A percentile compares a stretch with the other conserved stretches of the same genome.
Evolutionary conservation across 2,329 filamentous ascomycete genomes (phyloP).

Genomic region (Penicillium sp.): DNA sequence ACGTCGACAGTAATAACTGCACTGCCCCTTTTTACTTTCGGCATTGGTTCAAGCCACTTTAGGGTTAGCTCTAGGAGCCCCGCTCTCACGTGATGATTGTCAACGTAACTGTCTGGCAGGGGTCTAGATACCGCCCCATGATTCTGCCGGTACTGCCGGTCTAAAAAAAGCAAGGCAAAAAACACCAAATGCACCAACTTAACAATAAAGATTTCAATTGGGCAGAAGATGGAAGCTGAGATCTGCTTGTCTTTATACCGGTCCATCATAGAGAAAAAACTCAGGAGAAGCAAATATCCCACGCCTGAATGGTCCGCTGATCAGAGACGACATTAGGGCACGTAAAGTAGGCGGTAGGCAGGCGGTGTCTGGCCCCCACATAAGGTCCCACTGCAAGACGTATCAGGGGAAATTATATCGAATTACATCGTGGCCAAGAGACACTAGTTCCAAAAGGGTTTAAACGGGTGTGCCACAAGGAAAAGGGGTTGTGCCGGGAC

Average conservation of each 20-base stretch:
- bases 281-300: not conserved
- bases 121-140: not conserved
- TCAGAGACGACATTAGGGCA: not conserved
- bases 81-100: not conserved
- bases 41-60: not conserved
- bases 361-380: not conserved
- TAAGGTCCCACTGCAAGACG: not conserved
- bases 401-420: not conserved
- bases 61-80: not conserved
- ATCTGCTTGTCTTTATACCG: not conserved
- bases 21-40: conserved; percentile 2
- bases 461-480: not conserved
- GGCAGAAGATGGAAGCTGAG: not conserved
- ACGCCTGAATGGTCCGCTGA: not conserved
- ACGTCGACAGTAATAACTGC: not conserved
- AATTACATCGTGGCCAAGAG: conserved; percentile 1
- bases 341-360: not conserved
- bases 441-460: not conserved
- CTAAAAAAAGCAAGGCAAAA: too few relatives aligned
- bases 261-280: not conserved
- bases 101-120: not conserved
- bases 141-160: not conserved
- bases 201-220: not conserved
- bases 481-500: conserved; percentile 3
- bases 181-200: not conserved